Base-by-base conservation (phyloP, 805 yeast genomes). In the Yarrowia sp. region DNA sequence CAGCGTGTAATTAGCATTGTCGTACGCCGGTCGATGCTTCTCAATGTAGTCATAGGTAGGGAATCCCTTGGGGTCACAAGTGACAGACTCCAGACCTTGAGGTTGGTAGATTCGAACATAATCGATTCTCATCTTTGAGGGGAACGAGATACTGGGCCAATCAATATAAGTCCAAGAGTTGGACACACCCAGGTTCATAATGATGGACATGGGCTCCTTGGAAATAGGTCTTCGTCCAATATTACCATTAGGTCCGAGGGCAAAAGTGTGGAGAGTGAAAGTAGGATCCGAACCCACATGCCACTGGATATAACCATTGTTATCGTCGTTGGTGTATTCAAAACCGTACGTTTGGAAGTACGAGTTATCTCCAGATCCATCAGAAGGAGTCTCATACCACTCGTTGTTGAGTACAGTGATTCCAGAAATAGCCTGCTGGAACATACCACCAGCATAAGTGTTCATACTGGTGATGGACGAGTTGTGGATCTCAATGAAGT, bases 51-150 rank as follows among this genome's bases (percentile, higher is more conserved):
- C 92, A 68, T 80, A 79, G 0, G 98, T 95, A 65, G 98, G 98
- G 73, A 81, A 86, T 72, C 84, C 96, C 0, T 72, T 77, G 0
- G 99, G 98, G 73, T 93, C 98, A 78, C 98, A 93, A 0, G 95
- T 87, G 22, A 88, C 65, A 58, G 84, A 83, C 36, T 80, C 75
- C 11, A 80, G 76, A 70, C 84, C 86, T 42, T 78, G 72, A 1
- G 97, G 97, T 78, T 93, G 99, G 76, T 95, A 93, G 17, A 93
- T 73, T 71, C 99, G 85, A 41, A 93, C 96, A 71, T 88, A 90
- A 75, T 95, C 98, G 50, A 93, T 77, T 66, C 84, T 79, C 86
- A 92, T 80, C 1, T 83, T 81, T 11, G 83, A 83, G 1, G 99
- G 99, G 83, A 93, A 93, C 50, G 77, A 76, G 66, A 92, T 78